Conservation (phyloP, 164 flowering plant species). For the Euptelea pleiosperma region DNA sequence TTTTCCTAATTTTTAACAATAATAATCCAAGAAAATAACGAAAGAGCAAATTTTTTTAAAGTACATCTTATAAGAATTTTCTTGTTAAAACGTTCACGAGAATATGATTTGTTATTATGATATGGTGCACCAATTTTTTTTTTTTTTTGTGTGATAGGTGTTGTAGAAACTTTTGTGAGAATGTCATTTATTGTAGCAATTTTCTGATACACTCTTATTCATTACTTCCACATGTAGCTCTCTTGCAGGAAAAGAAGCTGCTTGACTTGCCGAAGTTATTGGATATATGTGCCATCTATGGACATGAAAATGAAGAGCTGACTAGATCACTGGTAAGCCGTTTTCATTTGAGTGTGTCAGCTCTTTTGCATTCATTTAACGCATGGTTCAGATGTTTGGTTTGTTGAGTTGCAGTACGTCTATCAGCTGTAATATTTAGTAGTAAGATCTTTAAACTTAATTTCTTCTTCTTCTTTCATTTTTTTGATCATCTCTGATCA, state of each 20-base stretch:
- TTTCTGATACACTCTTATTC: constrained; percentile 23
- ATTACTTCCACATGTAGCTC: constrained; percentile 52
- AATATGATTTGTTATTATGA: neutral
- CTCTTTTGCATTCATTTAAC: too few species aligned
- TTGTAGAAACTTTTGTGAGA: neutral
- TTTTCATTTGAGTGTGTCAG: constrained; percentile 1
- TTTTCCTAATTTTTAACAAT: too few species aligned
- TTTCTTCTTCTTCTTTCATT: constrained; percentile 1
- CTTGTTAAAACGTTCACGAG: neutral
- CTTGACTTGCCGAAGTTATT: constrained; percentile 87
- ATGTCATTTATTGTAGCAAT: neutral
- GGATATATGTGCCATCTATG: constrained; percentile 94
- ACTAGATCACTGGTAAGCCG: constrained; percentile 60
- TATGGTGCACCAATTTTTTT: too few species aligned
- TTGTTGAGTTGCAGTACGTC: too few species aligned
- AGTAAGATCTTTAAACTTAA: too few species aligned
- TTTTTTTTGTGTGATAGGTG: too few species aligned
- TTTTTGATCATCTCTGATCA: too few species aligned
- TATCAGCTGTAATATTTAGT: too few species aligned
- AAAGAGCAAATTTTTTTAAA: neutral
- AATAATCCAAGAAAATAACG: neutral
- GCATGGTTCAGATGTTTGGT: too few species aligned
- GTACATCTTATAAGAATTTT: too few species aligned
- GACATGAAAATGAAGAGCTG: constrained; percentile 82
- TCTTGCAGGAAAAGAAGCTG: constrained; percentile 89